phyloP scores from a whole-genome alignment of 108 stramenopile species.

The Thalassiosira profunda region DNA sequence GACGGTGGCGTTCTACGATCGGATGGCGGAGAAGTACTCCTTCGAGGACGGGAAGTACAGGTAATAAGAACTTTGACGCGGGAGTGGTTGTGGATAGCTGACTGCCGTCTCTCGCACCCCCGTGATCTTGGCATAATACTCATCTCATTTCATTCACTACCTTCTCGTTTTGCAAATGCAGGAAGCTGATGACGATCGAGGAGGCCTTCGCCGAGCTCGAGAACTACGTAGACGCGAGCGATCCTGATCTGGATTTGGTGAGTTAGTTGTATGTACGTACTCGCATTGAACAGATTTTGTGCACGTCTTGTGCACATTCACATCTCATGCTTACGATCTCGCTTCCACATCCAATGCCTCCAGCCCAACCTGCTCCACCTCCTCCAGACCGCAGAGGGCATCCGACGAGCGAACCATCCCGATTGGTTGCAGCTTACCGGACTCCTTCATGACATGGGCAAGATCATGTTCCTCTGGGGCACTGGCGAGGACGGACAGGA shows the following conservation, averaged over 20 bases:
- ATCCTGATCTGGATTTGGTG: slow-evolving; percentile 74
- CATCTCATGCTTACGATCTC: background rate
- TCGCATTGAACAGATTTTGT: too few relatives aligned
- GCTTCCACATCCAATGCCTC: background rate
- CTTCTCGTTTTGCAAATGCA: slow-evolving; percentile 38
- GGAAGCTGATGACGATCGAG: slow-evolving; percentile 72
- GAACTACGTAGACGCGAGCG: slow-evolving; percentile 80
- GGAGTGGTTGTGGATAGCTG: background rate
- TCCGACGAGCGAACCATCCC: slow-evolving; percentile 73
- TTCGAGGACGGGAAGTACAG: slow-evolving; percentile 24
- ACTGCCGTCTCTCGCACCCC: background rate
- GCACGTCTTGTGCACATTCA: background rate
- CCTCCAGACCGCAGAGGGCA: slow-evolving; percentile 84
- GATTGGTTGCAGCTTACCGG: slow-evolving; percentile 85
- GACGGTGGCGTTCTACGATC: slow-evolving; percentile 62
- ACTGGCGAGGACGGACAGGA: slow-evolving; percentile 69
- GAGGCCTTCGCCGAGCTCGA: slow-evolving; percentile 78
- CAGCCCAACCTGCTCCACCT: slow-evolving; percentile 77
- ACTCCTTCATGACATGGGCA: slow-evolving; percentile 87
- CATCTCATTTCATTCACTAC: background rate
- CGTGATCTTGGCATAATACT: background rate
- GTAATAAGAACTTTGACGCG: too few relatives aligned
- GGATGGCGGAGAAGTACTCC: slow-evolving; percentile 72
- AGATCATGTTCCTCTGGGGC: slow-evolving; percentile 89
- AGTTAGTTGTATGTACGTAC: background rate